Base-by-base conservation (phyloP, 2,329 filamentous ascomycete genomes). In the Hypoxylon rubiginosum region DNA sequence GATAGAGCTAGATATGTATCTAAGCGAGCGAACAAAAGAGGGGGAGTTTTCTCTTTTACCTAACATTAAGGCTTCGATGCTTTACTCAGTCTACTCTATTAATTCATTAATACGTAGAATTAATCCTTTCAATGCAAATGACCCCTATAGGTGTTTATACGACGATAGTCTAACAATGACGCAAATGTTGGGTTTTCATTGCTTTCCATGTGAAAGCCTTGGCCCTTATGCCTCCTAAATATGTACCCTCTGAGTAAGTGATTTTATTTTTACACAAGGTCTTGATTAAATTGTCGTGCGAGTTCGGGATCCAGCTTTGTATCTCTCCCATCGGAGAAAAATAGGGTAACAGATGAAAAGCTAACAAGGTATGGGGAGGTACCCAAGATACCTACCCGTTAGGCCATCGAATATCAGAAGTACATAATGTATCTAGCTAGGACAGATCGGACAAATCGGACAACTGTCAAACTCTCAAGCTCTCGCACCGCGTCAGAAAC, bases 11-110 rank as follows among this genome's bases (percentile, higher is more conserved):
- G 49, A 6, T 36, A 48, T 52, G 36, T 39, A 52, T 17, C 19
- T 51, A 56, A 51, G 62, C 62, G 51, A 30, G 62, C 51, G 34
- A 30, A 2, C 17, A 50, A 4, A 10, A 54, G 2, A 7, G 11
- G 28, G 26, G 41, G n/a, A 30, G 19, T 58, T 21, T 19, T n/a
- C 21, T 52, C 30, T n/a, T 19, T 34, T 50, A 46, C 30, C 10
- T 34, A 34, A 36, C n/a, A n/a, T n/a, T n/a, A n/a, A n/a, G n/a
- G n/a, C n/a, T n/a, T n/a, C n/a, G n/a, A n/a, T n/a, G n/a, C n/a
- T n/a, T n/a, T n/a, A n/a, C n/a, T n/a, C n/a, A n/a, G n/a, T n/a
- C n/a, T n/a, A n/a, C n/a, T n/a, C n/a, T n/a, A n/a, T n/a, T 36
- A 36, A 36, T 15, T 36, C 34, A 13, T 15, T 36, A 36, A 36